Evolutionary conservation across 2,329 filamentous ascomycete genomes (phyloP).

Genomic region (Calonectria naviculata): DNA sequence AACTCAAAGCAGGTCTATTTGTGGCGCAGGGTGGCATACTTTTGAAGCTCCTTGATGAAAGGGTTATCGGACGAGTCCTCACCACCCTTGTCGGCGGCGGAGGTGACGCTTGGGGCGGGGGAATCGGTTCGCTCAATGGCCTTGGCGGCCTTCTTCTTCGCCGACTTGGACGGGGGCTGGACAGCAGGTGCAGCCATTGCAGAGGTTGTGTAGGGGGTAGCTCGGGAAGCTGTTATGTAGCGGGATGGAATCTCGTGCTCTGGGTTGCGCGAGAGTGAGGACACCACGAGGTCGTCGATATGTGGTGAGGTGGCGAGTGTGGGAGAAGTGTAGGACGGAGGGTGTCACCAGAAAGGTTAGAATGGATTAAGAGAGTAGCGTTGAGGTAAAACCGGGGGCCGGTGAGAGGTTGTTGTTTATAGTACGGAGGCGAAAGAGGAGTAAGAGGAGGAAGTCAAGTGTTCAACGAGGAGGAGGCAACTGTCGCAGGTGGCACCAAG

Average conservation of each 20-base stretch:
- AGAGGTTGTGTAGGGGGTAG: constrained; percentile 18
- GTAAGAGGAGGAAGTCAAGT: constrained; percentile 13
- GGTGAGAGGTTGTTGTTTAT: background rate
- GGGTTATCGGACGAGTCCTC: constrained; percentile 76
- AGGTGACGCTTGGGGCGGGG: constrained; percentile 60
- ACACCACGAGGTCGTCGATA: constrained; percentile 24
- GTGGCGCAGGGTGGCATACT: constrained; percentile 66
- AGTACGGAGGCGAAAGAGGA: constrained; percentile 16
- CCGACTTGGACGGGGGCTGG: constrained; percentile 71
- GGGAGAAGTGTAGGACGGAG: constrained; percentile 19
- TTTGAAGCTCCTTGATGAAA: constrained; percentile 89
- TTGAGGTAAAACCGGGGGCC: constrained; percentile 7
- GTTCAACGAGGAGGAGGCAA: constrained; percentile 9
- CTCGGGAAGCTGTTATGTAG: constrained; percentile 23
- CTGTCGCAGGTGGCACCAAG: constrained; percentile 9
- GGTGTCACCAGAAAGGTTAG: constrained; percentile 17
- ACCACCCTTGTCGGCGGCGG: constrained; percentile 60
- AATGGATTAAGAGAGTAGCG: constrained; percentile 4
- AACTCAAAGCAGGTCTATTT: background rate
- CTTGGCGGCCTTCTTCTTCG: constrained; percentile 75
- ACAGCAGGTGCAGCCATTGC: constrained; percentile 72
- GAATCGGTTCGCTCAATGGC: constrained; percentile 63
- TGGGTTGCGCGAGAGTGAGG: constrained; percentile 34
- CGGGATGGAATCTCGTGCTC: constrained; percentile 24
- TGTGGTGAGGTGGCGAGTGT: constrained; percentile 21